Evolutionary conservation across 108 stramenopile genomes (phyloP).

Genomic region (Phaeodactylum tricornutum): DNA sequence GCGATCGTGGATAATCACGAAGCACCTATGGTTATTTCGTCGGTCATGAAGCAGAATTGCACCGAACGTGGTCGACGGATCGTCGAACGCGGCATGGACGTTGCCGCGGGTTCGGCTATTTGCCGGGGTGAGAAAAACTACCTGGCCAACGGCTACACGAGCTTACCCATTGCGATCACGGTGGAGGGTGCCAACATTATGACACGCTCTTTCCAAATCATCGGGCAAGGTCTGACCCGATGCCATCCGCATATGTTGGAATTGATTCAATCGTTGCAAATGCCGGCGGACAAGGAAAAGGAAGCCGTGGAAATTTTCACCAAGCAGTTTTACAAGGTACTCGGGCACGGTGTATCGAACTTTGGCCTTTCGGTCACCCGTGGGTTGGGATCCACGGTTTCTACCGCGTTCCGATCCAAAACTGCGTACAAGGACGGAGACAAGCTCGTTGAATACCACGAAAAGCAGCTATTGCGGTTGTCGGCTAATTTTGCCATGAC

Average conservation of each 20-base stretch:
- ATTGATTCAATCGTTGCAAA: conserved; percentile 82
- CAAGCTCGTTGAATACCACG: conserved; percentile 72
- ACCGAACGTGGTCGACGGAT: conserved; percentile 90
- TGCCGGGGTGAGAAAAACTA: conserved; percentile 93
- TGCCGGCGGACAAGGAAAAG: conserved; percentile 76
- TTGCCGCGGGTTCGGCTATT: conserved; percentile 95
- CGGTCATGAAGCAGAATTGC: conserved; percentile 98
- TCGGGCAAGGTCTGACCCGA: conserved; percentile 96
- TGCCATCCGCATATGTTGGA: conserved; percentile 97
- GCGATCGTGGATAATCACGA: conserved; percentile 98
- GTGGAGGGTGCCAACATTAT: conserved; percentile 98
- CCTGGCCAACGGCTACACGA: conserved; percentile 93
- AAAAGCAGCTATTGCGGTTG: conserved; percentile 90
- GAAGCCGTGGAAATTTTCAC: conserved; percentile 79
- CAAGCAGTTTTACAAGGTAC: conserved; percentile 84
- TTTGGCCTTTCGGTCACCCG: conserved; percentile 61
- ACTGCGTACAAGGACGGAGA: conserved; percentile 87
- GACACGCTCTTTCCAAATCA: conserved; percentile 96
- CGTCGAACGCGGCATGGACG: conserved; percentile 95
- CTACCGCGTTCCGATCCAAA: conserved; percentile 63
- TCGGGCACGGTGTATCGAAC: conserved; percentile 84
- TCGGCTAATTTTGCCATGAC: conserved; percentile 94
- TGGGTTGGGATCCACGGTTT: conserved; percentile 63
- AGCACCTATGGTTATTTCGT: conserved; percentile 96
- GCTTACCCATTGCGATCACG: conserved; percentile 94